Base-by-base conservation (phyloP, 75 land plant species). In the Chamaecyparis obtusa region DNA sequence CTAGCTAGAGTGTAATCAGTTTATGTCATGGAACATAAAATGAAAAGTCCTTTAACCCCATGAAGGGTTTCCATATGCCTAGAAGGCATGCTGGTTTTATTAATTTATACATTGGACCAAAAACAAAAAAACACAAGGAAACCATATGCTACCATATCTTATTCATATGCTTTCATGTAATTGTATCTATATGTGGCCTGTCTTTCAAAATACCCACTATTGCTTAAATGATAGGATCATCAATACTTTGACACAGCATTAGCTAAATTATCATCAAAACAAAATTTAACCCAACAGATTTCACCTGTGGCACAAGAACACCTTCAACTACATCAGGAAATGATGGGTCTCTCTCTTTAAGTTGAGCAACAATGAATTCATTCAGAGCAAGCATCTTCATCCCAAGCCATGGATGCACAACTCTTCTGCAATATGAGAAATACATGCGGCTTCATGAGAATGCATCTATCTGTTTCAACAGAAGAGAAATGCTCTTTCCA, bases 331-430 rank as follows among this genome's bases (percentile, higher is more conserved):
- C 94, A 90, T 94, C 89, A 67, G 99, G 99, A 86, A 97, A 97
- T 33, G 91, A 84, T 67, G 92, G 84, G 86, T 94, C 92, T 87
- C 87, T 91, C 92, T 97, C 97, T 89, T 93, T 96, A 48, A 97
- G 92, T 87, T 97, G 96, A 44, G 88, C 87, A 88, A 96, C 86
- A 24, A 95, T 90, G 87, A 91, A 91, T 14, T 96, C 95, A 83
- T 95, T 97, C 27, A 96, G 93, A 86, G 95, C 98, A 89, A 93
- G 87, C 99, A 97, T 96, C 85, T 97, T 96, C 88, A 97, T 88
- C 57, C 99, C 99, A 77, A 97, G 93, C 99, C 99, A 97, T 14
- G 99, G 99, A 16, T 95, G 91, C 64, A 95, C 92, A 54, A 96
- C 98, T 89, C 92, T 98, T 90, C 99, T 97, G 93, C 88, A 92